Conservation (phyloP, 73 alveolate species). For the Symbiodinium natans region DNA sequence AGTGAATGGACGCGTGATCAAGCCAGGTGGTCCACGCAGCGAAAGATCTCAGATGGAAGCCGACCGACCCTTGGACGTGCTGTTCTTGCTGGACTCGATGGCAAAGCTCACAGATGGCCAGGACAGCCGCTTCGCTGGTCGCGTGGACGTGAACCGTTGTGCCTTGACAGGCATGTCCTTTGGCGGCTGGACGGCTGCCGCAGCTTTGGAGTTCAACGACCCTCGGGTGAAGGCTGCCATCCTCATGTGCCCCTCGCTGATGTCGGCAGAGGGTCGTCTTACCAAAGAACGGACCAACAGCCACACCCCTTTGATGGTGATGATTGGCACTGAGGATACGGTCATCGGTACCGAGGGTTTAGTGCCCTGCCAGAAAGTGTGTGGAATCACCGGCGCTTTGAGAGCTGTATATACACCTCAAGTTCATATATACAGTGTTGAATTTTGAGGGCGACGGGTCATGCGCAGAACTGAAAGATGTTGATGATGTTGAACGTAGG, state of each 20-base stretch:
- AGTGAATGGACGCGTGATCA: constrained; percentile 51
- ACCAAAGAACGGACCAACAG: constrained; percentile 46
- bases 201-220: constrained; percentile 46
- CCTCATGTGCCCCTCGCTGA: constrained; percentile 77
- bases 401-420: too few species aligned
- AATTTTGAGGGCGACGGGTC: too few species aligned
- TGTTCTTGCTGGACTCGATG: constrained; percentile 53
- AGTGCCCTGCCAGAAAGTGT: constrained; percentile 36
- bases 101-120: constrained; percentile 65
- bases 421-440: too few species aligned
- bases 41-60: constrained; percentile 88
- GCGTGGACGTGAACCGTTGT: constrained; percentile 56
- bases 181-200: constrained; percentile 86
- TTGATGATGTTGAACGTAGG: too few species aligned
- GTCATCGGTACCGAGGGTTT: constrained; percentile 64
- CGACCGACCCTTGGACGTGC: constrained; percentile 75
- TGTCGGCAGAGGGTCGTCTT: constrained; percentile 66
- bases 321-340: constrained; percentile 56
- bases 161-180: constrained; percentile 92
- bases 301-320: constrained; percentile 61
- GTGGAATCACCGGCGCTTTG: too few species aligned
- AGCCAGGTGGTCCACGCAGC: constrained; percentile 77
- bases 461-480: too few species aligned
- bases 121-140: constrained; percentile 91
- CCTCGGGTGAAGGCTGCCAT: constrained; percentile 39